These are phyloP conservation scores for Penicillium silybi DNA, from an alignment of 495 filamentous ascomycete genomes.

Conservation along the genomic window DNA sequence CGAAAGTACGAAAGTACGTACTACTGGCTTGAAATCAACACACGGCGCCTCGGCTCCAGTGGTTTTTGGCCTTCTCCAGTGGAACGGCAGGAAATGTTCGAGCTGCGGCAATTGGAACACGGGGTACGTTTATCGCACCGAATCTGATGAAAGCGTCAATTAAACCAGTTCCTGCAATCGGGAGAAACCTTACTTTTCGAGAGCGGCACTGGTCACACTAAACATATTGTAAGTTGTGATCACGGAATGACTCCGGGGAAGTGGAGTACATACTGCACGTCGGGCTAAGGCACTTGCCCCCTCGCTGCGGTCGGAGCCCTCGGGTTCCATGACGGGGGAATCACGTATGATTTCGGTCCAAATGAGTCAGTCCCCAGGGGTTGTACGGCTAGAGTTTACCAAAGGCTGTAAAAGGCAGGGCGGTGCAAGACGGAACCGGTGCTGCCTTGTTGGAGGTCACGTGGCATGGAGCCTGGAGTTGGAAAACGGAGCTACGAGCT, in stretches of 20 bases:
- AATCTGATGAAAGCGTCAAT: constrained; percentile 23
- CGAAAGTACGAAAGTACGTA: constrained; percentile 25
- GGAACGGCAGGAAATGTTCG: constrained; percentile 48
- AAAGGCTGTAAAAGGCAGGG: neutral
- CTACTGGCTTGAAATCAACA: constrained; percentile 69
- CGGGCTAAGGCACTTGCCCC: constrained; percentile 14
- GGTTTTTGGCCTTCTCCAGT: constrained; percentile 57
- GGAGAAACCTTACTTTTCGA: constrained; percentile 39
- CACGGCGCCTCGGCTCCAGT: constrained; percentile 55
- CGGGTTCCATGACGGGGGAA: constrained; percentile 28
- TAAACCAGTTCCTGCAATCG: neutral
- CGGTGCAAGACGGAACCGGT: neutral
- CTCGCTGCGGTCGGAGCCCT: constrained; percentile 29
- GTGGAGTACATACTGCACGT: constrained; percentile 33
- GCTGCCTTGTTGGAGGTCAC: neutral
- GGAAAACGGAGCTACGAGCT: neutral
- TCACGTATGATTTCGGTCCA: neutral
- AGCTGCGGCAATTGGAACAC: constrained; percentile 46
- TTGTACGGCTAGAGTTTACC: too few species aligned
- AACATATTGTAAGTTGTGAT: constrained; percentile 7
- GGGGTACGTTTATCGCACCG: constrained; percentile 43
- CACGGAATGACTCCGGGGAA: neutral
- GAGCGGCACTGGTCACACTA: constrained; percentile 50
- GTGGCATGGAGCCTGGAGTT: neutral
- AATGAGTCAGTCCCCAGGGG: neutral